Percentiles rank a stretch among this genome's conserved stretches.
These are phyloP conservation scores for Moelleriella libera DNA, from an alignment of 2,329 filamentous ascomycete species.

Conservation along the genomic window DNA sequence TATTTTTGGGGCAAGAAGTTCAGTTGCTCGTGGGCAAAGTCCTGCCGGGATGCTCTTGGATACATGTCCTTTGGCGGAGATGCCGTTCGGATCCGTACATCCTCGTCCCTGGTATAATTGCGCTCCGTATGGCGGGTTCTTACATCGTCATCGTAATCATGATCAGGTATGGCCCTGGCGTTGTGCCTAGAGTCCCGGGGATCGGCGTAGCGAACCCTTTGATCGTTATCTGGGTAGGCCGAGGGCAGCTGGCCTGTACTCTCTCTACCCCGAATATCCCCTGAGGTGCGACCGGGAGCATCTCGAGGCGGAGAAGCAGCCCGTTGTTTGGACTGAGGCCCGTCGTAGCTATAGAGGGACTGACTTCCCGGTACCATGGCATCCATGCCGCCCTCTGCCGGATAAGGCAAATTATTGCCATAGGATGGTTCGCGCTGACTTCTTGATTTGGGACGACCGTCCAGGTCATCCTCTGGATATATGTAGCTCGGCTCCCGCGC, in stretches of 20 bases:
- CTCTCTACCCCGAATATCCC: slow-evolving; percentile 16
- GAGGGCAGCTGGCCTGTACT: slow-evolving; percentile 13
- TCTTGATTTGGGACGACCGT: slow-evolving; percentile 17
- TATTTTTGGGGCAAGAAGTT: slow-evolving; percentile 35
- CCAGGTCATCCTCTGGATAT: slow-evolving; percentile 27
- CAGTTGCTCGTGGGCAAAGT: slow-evolving; percentile 21
- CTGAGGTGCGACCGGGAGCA: slow-evolving; percentile 20
- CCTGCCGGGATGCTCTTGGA: slow-evolving; percentile 5
- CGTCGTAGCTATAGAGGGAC: slow-evolving; percentile 25
- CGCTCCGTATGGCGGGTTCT: neutral
- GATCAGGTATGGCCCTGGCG: slow-evolving; percentile 5
- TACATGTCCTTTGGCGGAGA: slow-evolving; percentile 8
- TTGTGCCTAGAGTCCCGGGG: slow-evolving; percentile 9
- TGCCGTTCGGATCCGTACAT: slow-evolving; percentile 8
- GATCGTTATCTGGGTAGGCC: slow-evolving; percentile 18
- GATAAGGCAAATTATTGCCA: slow-evolving; percentile 18
- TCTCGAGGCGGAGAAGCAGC: slow-evolving; percentile 19
- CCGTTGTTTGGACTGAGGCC: slow-evolving; percentile 17
- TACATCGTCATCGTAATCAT: neutral
- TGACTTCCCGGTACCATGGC: slow-evolving; percentile 22
- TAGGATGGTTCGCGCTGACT: slow-evolving; percentile 18
- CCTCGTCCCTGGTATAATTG: slow-evolving; percentile 3
- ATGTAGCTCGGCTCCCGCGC: slow-evolving; percentile 26
- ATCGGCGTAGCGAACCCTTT: slow-evolving; percentile 11
- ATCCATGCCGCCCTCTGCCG: slow-evolving; percentile 21